phyloP scores from a whole-genome alignment of 495 filamentous ascomycete species.

The Apodospora peruviana region DNA sequence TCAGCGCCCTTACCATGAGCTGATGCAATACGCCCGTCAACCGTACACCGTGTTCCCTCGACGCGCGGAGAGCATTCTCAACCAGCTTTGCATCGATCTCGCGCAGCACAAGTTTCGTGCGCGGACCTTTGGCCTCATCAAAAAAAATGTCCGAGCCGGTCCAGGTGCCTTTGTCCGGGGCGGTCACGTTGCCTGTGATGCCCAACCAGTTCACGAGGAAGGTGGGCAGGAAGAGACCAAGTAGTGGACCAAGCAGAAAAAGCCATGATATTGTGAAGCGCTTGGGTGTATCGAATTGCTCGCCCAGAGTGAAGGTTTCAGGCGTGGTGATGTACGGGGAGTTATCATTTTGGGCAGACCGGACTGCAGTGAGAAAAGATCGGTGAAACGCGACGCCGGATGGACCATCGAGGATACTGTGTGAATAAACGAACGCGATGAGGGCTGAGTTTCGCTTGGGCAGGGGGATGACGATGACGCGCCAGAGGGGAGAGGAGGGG shows the following conservation, averaged over 20 bases:
- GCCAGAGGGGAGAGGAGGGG: slow-evolving; percentile 10
- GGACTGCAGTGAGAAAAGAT: slow-evolving; percentile 3
- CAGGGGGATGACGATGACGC: slow-evolving; percentile 8
- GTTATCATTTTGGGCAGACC: not conserved
- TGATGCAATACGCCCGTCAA: slow-evolving; percentile 6
- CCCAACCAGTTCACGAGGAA: slow-evolving; percentile 5
- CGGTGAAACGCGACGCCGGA: slow-evolving; percentile 10
- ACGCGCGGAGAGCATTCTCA: not conserved
- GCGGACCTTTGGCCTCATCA: not conserved
- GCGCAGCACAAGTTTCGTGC: not conserved
- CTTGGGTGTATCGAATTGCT: slow-evolving; percentile 7
- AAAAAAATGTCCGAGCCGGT: slow-evolving; percentile 4
- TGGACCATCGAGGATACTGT: slow-evolving; percentile 11
- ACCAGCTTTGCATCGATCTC: not conserved
- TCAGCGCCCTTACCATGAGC: slow-evolving; percentile 6
- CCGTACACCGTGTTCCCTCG: slow-evolving; percentile 1
- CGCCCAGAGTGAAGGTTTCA: not conserved
- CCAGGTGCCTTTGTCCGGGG: slow-evolving; percentile 6
- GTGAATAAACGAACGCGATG: slow-evolving; percentile 9
- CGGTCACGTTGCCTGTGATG: not conserved
- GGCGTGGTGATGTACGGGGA: not conserved
- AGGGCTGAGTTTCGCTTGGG: not conserved
- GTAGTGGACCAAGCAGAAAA: slow-evolving; percentile 10
- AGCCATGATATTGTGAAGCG: slow-evolving; percentile 10
- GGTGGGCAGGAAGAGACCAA: slow-evolving; percentile 1